These are phyloP conservation scores for Pseudocercospora musae DNA, from an alignment of 2,329 filamentous ascomycete species.

Conservation along the genomic window DNA sequence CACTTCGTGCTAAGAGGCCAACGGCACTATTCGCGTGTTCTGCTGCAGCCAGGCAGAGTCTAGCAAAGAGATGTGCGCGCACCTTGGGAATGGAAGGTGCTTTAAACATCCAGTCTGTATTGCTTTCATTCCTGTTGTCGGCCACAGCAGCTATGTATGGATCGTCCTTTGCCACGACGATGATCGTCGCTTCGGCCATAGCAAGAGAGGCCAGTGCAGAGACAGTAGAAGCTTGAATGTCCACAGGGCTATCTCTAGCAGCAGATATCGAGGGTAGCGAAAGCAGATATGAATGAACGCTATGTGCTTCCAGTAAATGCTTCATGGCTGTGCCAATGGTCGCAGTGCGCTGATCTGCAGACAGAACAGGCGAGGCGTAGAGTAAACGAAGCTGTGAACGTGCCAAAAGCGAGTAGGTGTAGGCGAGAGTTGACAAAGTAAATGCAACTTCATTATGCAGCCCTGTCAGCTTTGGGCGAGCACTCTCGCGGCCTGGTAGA, in stretches of 20 bases:
- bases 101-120: conserved; percentile 96
- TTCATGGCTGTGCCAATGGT: conserved; percentile 73
- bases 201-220: conserved; percentile 58
- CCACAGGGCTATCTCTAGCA: conserved; percentile 39
- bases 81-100: conserved; percentile 84
- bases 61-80: conserved; percentile 79
- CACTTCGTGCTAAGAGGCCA: conserved; percentile 46
- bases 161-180: conserved; percentile 90
- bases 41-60: conserved; percentile 80
- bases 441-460: conserved; percentile 84
- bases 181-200: conserved; percentile 81
- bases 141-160: conserved; percentile 81
- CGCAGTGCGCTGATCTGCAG: conserved; percentile 63
- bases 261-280: conserved; percentile 48
- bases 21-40: conserved; percentile 78
- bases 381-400: conserved; percentile 69
- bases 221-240: conserved; percentile 44
- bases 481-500: conserved; percentile 61
- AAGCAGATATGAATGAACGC: conserved; percentile 69
- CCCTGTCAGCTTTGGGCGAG: conserved; percentile 66
- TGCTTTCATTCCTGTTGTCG: conserved; percentile 75
- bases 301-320: conserved; percentile 72
- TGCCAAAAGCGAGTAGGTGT: conserved; percentile 69
- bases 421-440: conserved; percentile 71
- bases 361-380: conserved; percentile 63